Base-by-base conservation (phyloP, 2,329 filamentous ascomycete species). In the Monilinia laxa region DNA sequence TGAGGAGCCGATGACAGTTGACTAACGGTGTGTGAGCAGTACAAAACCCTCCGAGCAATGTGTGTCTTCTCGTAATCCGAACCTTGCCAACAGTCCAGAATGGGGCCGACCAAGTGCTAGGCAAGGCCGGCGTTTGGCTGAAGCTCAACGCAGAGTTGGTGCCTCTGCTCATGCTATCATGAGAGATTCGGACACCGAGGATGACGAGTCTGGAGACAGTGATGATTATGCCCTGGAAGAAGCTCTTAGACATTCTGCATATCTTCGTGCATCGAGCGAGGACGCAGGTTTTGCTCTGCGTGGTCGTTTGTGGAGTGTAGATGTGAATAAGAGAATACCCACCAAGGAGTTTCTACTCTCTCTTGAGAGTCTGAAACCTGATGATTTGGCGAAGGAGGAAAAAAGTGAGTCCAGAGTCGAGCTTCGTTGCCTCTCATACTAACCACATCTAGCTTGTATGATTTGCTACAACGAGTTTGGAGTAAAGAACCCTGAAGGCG, bases 391-490 rank as follows among this genome's bases (percentile, higher is more conserved):
- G 51, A 70, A 69, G 51, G 69, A 63, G 40, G 74, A 76, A 55
- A 66, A 68, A 54, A 73, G 75, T 76, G 71, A 72, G 75, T 71
- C 28, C 16, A 23, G 45, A 49, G 18, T n/a, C 25, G 10, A 63
- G 7, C 14, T 16, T n/a, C n/a, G n/a, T 28, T 4, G 23, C 14
- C 31, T 10, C 14, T 66, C 45, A 18, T 60, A 31, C 70, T 73
- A 67, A 74, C 49, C 42, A 23, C 49, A 11, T 16, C 18, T 70
- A 89, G 86, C 77, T 18, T 89, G 86, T 73, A 81, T 85, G 25
- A 89, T 89, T 67, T 89, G 86, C 76, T 88, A 88, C 73, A 87
- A 87, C 69, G 84, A 87, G 11, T 88, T 83, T 71, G 85, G 84
- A 45, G 78, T 81, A 18, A 75, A 78, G 67, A 85, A 82, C 38